Evolutionary conservation across 2,329 filamentous ascomycete genomes (phyloP).

Genomic region (Chrysoporthe puriensis): DNA sequence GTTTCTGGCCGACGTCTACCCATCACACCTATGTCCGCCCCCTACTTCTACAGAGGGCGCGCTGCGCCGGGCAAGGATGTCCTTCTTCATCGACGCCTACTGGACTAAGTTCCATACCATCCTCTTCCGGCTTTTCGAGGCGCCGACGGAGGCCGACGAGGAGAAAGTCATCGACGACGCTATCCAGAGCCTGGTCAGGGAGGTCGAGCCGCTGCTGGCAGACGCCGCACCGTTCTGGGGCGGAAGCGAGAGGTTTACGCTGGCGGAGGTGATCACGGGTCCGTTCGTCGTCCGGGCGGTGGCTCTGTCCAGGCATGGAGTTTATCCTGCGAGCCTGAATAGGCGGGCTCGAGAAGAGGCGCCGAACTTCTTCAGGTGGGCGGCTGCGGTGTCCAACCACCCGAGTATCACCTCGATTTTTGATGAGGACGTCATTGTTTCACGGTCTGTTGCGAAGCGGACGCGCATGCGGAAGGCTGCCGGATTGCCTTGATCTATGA

Average conservation of each 20-base stretch:
- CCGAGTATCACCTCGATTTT: conserved; percentile 66
- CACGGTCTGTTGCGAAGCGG: conserved; percentile 44
- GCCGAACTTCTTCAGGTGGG: conserved; percentile 65
- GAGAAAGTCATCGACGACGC: conserved; percentile 51
- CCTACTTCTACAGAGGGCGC: conserved; percentile 53
- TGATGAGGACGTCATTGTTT: conserved; percentile 51
- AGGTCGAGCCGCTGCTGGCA: conserved; percentile 69
- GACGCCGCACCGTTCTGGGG: conserved; percentile 61
- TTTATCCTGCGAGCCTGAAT: conserved; percentile 53
- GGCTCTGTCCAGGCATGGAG: conserved; percentile 47
- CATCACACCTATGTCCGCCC: conserved; percentile 65
- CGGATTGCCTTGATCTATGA: conserved; percentile 18
- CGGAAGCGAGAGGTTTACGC: conserved; percentile 63
- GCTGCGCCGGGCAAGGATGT: conserved; percentile 64
- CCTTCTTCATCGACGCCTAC: conserved; percentile 73
- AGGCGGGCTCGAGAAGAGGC: conserved; percentile 34
- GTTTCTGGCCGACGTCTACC: conserved; percentile 69
- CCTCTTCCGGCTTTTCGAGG: conserved; percentile 46
- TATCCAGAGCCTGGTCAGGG: conserved; percentile 61
- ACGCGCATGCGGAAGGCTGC: conserved; percentile 27
- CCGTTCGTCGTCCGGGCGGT: conserved; percentile 20
- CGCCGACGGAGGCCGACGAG: conserved; percentile 51
- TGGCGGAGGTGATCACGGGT: conserved; percentile 64
- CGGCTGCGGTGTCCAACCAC: conserved; percentile 56
- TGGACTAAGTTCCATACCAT: conserved; percentile 59